Evolutionary conservation across 2,329 filamentous ascomycete genomes (phyloP).

Genomic region (Beauveria sp.): DNA sequence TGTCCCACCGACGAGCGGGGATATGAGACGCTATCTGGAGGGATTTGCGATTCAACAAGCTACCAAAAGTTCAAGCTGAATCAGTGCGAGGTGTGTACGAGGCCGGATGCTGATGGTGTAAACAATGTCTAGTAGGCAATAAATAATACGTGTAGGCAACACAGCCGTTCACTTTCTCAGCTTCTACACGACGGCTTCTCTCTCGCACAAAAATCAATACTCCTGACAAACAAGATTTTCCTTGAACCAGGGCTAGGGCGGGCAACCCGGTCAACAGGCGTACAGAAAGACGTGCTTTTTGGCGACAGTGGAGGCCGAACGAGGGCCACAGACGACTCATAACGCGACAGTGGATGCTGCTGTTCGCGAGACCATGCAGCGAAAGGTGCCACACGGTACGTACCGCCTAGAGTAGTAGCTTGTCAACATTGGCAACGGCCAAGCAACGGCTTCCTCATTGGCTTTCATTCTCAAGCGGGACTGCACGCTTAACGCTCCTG

Average conservation of each 20-base stretch:
- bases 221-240: neutral
- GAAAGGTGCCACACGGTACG: conserved; percentile 13
- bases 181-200: neutral
- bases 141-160: neutral
- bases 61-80: neutral
- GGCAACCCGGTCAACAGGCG: conserved; percentile 8
- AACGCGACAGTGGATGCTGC: conserved; percentile 17
- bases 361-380: conserved; percentile 9
- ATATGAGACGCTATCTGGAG: conserved; percentile 8
- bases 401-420: conserved; percentile 16
- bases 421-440: conserved; percentile 48
- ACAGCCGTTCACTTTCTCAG: neutral
- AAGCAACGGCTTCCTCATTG: conserved; percentile 47
- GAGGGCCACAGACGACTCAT: conserved; percentile 12
- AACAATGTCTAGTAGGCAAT: neutral
- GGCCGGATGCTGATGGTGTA: neutral
- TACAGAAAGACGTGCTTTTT: conserved; percentile 10
- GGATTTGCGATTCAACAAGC: conserved; percentile 5
- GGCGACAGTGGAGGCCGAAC: conserved; percentile 12
- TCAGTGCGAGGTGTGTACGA: neutral
- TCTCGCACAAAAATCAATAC: neutral
- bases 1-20: conserved; percentile 19
- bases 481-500: conserved; percentile 15
- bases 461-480: conserved; percentile 16
- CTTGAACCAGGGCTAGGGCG: neutral